A percentile compares a stretch with the other conserved stretches of the same genome.
phyloP scores from a whole-genome alignment of 805 yeast genomes.

The Starmerella apis region DNA sequence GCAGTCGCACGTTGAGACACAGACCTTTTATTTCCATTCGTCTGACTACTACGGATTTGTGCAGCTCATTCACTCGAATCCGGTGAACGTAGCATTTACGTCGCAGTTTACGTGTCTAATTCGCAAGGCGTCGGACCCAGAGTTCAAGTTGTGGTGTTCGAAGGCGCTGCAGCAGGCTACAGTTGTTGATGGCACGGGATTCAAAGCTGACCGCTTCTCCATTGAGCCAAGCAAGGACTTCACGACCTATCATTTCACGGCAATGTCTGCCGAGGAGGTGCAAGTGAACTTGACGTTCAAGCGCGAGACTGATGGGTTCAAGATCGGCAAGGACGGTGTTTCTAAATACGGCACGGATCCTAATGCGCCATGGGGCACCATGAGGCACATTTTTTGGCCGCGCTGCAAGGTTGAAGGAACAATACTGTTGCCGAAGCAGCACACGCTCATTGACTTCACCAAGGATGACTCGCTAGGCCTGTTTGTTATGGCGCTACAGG shows the following conservation, averaged over 20 bases:
- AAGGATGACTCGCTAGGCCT: conserved; percentile 39
- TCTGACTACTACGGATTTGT: conserved; percentile 67
- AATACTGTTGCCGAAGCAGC: conserved; percentile 38
- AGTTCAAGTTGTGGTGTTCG: conserved; percentile 72
- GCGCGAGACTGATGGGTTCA: conserved; percentile 58
- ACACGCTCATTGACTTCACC: conserved; percentile 30
- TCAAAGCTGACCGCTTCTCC: conserved; percentile 63
- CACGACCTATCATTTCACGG: conserved; percentile 42
- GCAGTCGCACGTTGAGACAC: conserved; percentile 89
- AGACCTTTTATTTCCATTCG: conserved; percentile 74
- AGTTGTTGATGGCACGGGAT: conserved; percentile 51
- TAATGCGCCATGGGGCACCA: conserved; percentile 87
- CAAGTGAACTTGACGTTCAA: conserved; percentile 57
- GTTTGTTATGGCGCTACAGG: conserved; percentile 95
- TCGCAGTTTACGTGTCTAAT: conserved; percentile 91
- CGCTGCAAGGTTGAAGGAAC: conserved; percentile 64
- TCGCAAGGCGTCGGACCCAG: conserved; percentile 42
- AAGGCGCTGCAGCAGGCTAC: conserved; percentile 74
- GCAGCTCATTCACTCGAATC: conserved; percentile 86
- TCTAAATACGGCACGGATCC: conserved; percentile 79
- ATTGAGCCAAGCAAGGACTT: conserved; percentile 51
- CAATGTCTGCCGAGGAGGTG: conserved; percentile 59
- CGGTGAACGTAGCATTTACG: conserved; percentile 68
- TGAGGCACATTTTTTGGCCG: conserved; percentile 97
- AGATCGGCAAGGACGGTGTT: conserved; percentile 79